These are phyloP conservation scores for Saprolegnia parasitica DNA, from an alignment of 352 stramenopile genomes.

Conservation along the genomic window DNA sequence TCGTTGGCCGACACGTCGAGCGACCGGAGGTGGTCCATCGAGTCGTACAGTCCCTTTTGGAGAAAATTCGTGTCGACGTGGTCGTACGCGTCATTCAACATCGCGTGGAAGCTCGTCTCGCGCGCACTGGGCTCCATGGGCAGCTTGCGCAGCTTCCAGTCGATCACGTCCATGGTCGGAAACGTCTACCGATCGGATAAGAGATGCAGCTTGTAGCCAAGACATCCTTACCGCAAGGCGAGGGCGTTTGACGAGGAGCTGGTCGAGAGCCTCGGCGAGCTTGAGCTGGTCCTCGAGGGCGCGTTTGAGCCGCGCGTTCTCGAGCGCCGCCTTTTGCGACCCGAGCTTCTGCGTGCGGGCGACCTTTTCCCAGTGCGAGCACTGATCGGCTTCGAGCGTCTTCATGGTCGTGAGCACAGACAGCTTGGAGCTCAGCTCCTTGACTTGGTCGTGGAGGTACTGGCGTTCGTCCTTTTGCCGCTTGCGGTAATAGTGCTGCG, in stretches of 20 bases:
- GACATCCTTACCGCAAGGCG: slow-evolving; percentile 12
- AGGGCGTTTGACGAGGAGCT: slow-evolving; percentile 4
- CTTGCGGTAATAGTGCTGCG: slow-evolving; percentile 14
- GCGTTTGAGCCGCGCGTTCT: slow-evolving; percentile 10
- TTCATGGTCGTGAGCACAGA: slow-evolving; percentile 10
- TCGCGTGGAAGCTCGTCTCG: not conserved
- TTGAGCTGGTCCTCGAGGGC: slow-evolving; percentile 6
- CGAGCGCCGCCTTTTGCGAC: not conserved
- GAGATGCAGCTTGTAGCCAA: not conserved
- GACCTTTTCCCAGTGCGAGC: slow-evolving; percentile 15
- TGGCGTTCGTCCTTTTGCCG: slow-evolving; percentile 6
- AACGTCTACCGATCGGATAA: not conserved
- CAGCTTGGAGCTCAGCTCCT: slow-evolving; percentile 13
- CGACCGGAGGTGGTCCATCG: not conserved
- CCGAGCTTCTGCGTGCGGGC: slow-evolving; percentile 2
- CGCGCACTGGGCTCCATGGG: not conserved
- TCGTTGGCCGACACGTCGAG: slow-evolving; percentile 6
- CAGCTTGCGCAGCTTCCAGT: slow-evolving; percentile 15
- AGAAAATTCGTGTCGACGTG: slow-evolving; percentile 10
- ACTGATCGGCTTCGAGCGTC: slow-evolving; percentile 5
- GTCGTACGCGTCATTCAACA: slow-evolving; percentile 14
- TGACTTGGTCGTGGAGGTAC: slow-evolving; percentile 9
- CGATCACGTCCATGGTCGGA: slow-evolving; percentile 5
- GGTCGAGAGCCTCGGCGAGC: not conserved
- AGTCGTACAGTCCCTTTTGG: slow-evolving; percentile 8